phyloP scores from a whole-genome alignment of 179 eudicot genomes.

The Actinidia polygama region DNA sequence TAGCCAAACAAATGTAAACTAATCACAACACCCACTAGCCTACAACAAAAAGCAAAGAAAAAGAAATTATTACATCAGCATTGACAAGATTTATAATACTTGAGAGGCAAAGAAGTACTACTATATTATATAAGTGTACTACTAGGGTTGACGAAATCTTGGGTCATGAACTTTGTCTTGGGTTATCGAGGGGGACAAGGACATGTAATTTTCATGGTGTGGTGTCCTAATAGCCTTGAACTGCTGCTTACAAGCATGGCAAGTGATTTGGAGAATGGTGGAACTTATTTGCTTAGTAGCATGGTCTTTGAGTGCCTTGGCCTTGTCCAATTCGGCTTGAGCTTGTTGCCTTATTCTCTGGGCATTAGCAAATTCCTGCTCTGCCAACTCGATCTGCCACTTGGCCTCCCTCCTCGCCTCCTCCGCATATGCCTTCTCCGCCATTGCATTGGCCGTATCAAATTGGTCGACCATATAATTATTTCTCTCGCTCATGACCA shows the following conservation, averaged over 20 bases:
- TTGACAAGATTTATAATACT: background rate
- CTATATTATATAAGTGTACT: no score
- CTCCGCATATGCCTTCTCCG: slow-evolving; percentile 74
- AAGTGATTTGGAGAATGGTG: slow-evolving; percentile 67
- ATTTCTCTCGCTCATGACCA: slow-evolving; percentile 13
- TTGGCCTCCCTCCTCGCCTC: slow-evolving; percentile 70
- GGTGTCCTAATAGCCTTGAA: slow-evolving; percentile 30
- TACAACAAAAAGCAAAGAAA: background rate
- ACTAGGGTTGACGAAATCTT: background rate
- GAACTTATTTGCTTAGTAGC: slow-evolving; percentile 59
- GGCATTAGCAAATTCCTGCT: slow-evolving; percentile 69
- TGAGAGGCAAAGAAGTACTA: background rate
- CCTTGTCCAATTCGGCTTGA: slow-evolving; percentile 70
- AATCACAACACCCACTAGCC: slow-evolving; percentile 17
- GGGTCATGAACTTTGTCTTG: slow-evolving; percentile 25
- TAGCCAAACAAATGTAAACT: background rate
- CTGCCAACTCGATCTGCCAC: slow-evolving; percentile 73
- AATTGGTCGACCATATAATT: background rate
- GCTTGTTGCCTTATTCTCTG: slow-evolving; percentile 80
- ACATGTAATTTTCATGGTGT: slow-evolving; percentile 28
- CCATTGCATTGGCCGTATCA: slow-evolving; percentile 40
- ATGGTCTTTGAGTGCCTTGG: slow-evolving; percentile 57
- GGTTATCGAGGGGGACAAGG: slow-evolving; percentile 30
- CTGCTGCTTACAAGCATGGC: slow-evolving; percentile 67
- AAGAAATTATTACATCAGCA: background rate